Evolutionary conservation across 2,329 filamentous ascomycete genomes (phyloP).

Genomic region (Fusarium sp.): DNA sequence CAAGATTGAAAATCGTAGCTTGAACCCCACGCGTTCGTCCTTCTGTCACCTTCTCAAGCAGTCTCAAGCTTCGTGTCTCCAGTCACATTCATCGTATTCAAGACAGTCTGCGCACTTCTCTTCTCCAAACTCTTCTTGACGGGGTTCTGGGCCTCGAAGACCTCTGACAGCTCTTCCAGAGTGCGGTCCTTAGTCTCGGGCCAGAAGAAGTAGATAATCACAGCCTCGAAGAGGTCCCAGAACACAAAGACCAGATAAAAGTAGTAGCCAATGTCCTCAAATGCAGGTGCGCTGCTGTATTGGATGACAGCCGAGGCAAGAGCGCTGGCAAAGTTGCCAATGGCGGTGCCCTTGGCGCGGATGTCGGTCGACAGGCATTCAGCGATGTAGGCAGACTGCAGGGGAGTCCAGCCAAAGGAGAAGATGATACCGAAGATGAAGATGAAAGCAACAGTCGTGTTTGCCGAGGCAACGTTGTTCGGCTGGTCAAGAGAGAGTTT

Average conservation of each 20-base stretch:
- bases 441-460: constrained; percentile 64
- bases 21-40: no score
- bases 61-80: constrained; percentile 48
- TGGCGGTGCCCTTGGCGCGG: constrained; percentile 61
- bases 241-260: constrained; percentile 64
- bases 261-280: constrained; percentile 60
- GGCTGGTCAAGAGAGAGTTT: constrained; percentile 59
- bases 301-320: constrained; percentile 59
- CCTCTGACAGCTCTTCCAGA: constrained; percentile 69
- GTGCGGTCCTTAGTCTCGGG: constrained; percentile 64
- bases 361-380: constrained; percentile 63
- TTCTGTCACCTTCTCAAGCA: constrained; percentile 1
- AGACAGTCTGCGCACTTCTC: constrained; percentile 60
- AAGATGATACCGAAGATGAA: constrained; percentile 68
- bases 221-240: constrained; percentile 61
- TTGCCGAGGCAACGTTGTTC: constrained; percentile 56
- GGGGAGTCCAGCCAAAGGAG: constrained; percentile 65
- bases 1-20: no score
- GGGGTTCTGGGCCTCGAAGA: constrained; percentile 63
- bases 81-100: constrained; percentile 57
- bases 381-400: constrained; percentile 66
- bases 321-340: constrained; percentile 60
- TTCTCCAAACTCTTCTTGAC: constrained; percentile 63
- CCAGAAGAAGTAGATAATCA: constrained; percentile 66
- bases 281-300: constrained; percentile 61